Conservation (phyloP, 306 rosid genomes). For the Pterocarpus macrocarpus region DNA sequence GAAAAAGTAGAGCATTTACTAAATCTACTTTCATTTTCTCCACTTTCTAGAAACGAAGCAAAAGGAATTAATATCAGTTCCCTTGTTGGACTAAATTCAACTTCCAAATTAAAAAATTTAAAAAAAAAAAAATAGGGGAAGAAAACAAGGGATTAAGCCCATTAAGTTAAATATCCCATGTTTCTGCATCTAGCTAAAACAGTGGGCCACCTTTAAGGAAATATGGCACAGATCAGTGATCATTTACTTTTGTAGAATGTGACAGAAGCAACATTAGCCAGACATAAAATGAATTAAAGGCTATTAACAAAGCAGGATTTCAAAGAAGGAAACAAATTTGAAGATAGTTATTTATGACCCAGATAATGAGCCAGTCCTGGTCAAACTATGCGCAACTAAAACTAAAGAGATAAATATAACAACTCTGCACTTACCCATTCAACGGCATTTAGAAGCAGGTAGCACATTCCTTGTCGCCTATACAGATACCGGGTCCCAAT, state of each 20-base stretch:
- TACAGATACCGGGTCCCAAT: conserved; percentile 90
- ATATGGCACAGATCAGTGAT: conserved; percentile 3
- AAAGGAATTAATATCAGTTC: conserved; percentile 1
- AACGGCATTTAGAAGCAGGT: conserved; percentile 80
- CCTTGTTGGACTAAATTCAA: conserved; percentile 8
- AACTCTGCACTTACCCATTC: conserved; percentile 69
- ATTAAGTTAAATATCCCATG: neutral
- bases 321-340: conserved; percentile 13
- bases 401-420: conserved; percentile 28
- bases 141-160: neutral
- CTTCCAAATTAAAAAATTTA: too few relatives aligned
- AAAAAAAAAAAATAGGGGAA: too few relatives aligned
- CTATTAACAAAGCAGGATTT: too few relatives aligned
- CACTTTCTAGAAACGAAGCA: conserved; percentile 33
- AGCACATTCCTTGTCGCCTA: conserved; percentile 97
- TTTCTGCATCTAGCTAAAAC: too few relatives aligned
- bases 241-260: conserved; percentile 6
- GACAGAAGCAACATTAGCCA: conserved; percentile 1
- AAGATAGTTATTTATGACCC: neutral
- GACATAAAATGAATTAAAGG: too few relatives aligned
- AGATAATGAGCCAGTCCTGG: neutral
- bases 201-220: neutral
- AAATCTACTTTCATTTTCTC: conserved; percentile 17
- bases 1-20: neutral
- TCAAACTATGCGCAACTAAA: conserved; percentile 15